phyloP scores from a whole-genome alignment of 2,329 filamentous ascomycete species.

The Apiospora malaysiana region DNA sequence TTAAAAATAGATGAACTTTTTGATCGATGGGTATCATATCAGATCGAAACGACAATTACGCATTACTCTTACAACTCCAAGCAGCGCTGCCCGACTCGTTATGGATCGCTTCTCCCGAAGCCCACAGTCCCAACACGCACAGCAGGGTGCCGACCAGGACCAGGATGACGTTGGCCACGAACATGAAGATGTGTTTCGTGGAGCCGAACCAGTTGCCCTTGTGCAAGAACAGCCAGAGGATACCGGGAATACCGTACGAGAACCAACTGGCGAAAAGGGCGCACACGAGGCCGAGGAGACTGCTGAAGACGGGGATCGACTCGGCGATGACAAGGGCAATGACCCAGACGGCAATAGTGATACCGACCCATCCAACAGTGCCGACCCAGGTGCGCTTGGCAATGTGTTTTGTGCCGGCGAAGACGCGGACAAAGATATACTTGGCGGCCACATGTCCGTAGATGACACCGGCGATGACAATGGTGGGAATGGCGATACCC shows the following conservation, averaged over 20 bases:
- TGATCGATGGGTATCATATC: constrained; percentile 17
- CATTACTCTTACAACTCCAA: constrained; percentile 44
- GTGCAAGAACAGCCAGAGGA: constrained; percentile 56
- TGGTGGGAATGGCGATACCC: constrained; percentile 72
- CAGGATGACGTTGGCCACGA: constrained; percentile 40
- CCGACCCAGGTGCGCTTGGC: constrained; percentile 56
- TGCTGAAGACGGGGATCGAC: constrained; percentile 72
- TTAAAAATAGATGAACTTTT: neutral
- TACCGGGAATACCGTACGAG: constrained; percentile 56
- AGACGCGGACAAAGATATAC: constrained; percentile 69
- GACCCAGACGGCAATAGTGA: constrained; percentile 62
- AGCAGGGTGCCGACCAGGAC: constrained; percentile 43
- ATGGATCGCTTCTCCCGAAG: constrained; percentile 44
- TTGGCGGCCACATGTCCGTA: constrained; percentile 71
- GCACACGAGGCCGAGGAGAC: constrained; percentile 66
- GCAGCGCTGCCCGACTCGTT: constrained; percentile 38
- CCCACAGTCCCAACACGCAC: constrained; percentile 47
- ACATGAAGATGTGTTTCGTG: constrained; percentile 40
- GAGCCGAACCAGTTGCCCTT: constrained; percentile 46
- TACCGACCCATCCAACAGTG: constrained; percentile 62
- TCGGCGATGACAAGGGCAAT: constrained; percentile 72
- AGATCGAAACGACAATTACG: constrained; percentile 20
- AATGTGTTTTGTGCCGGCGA: constrained; percentile 63
- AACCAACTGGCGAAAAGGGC: constrained; percentile 73
- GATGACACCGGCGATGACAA: constrained; percentile 74